Percentiles rank a stretch among this genome's conserved stretches.
Conservation (phyloP, 768 basidiomycete genomes). For the Pholiota microspora region DNA sequence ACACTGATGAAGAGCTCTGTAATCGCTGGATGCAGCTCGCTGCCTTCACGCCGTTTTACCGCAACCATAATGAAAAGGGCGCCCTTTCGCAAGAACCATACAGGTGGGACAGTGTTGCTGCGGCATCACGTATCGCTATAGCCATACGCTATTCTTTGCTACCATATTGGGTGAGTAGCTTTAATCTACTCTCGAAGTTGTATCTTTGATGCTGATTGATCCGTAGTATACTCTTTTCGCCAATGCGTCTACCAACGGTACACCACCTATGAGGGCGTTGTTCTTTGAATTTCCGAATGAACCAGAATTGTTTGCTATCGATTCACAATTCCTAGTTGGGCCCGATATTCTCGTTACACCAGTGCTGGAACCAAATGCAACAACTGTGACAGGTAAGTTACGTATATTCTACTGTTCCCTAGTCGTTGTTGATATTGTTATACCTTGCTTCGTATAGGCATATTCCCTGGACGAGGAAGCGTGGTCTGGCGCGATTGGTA, state of each 20-base stretch:
- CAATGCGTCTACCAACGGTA: constrained; percentile 59
- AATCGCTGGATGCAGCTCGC: constrained; percentile 87
- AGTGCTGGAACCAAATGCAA: constrained; percentile 65
- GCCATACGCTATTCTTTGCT: constrained; percentile 67
- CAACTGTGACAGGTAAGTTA: constrained; percentile 58
- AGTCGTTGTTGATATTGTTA: background rate
- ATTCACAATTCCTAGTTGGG: constrained; percentile 74
- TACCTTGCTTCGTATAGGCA: constrained; percentile 35
- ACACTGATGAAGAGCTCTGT: constrained; percentile 80
- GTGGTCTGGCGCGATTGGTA: constrained; percentile 75
- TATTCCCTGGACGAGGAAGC: constrained; percentile 60
- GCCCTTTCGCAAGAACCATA: constrained; percentile 80
- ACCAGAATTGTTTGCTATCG: constrained; percentile 57
- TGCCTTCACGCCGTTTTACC: constrained; percentile 79
- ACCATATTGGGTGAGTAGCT: constrained; percentile 69
- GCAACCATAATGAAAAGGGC: constrained; percentile 70
- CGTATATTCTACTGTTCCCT: background rate
- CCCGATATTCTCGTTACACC: constrained; percentile 73
- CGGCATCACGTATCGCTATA: constrained; percentile 71
- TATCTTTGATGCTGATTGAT: background rate
- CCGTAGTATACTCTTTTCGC: constrained; percentile 71
- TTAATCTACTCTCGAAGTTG: background rate
- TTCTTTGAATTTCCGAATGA: constrained; percentile 80
- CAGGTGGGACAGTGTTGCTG: constrained; percentile 77
- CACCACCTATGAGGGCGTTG: constrained; percentile 71